Percentiles rank a stretch among this genome's conserved stretches.
phyloP scores from a whole-genome alignment of 2,329 filamentous ascomycete genomes.

The Phaeosphaeriaceae sp. region DNA sequence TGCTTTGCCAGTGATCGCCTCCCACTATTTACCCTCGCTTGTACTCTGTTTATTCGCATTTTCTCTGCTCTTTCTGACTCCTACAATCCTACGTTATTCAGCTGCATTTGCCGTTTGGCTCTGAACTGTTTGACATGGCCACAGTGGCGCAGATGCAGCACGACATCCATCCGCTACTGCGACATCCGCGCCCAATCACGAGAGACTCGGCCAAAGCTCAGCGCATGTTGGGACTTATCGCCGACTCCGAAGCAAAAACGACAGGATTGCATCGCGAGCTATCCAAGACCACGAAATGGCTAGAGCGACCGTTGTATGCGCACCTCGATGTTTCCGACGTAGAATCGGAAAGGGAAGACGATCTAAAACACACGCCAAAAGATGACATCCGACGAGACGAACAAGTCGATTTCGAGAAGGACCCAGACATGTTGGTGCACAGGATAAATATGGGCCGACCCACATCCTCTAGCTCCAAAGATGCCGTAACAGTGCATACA shows the following conservation, averaged over 20 bases:
- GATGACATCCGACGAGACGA: conserved; percentile 2
- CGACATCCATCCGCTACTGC: conserved; percentile 30
- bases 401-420: conserved; percentile 2
- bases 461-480: conserved; percentile 24
- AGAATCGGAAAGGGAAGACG: conserved; percentile 16
- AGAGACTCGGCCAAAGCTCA: conserved; percentile 36
- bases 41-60: conserved; percentile 9
- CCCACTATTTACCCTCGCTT: conserved; percentile 24
- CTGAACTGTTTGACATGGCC: conserved; percentile 18
- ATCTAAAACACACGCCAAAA: conserved; percentile 3
- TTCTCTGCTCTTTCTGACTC: not conserved
- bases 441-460: conserved; percentile 28
- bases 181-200: conserved; percentile 34
- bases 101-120: not conserved
- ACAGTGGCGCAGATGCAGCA: conserved; percentile 30
- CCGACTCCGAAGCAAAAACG: conserved; percentile 28
- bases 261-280: conserved; percentile 27
- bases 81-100: not conserved
- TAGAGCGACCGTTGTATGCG: conserved; percentile 34
- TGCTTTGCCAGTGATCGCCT: conserved; percentile 22
- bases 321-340: conserved; percentile 24
- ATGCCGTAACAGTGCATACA: conserved; percentile 13
- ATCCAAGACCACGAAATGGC: conserved; percentile 35
- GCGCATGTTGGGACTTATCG: conserved; percentile 32
- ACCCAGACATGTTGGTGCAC: conserved; percentile 18